A percentile compares a stretch with the other conserved stretches of the same genome.
These are phyloP conservation scores for Sporothrix schenckii DNA, from an alignment of 2,329 filamentous ascomycete genomes.

Conservation along the genomic window DNA sequence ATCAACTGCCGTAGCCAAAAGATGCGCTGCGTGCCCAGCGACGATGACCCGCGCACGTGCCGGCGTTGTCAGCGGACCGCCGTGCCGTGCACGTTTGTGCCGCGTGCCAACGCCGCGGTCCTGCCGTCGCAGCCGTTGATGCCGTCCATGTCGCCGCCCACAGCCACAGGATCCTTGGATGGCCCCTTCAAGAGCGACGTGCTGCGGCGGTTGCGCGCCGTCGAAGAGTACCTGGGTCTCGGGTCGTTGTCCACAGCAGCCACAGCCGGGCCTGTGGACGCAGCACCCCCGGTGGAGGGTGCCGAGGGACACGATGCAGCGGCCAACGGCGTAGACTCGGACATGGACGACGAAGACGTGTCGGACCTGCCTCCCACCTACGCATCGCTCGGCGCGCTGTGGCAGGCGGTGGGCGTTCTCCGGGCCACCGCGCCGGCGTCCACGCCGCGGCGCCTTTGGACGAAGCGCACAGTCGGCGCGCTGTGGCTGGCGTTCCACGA, in stretches of 20 bases:
- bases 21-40: slow-evolving; percentile 33
- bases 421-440: not conserved
- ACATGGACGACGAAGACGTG: not conserved
- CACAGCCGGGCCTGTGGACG: not conserved
- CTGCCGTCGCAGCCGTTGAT: slow-evolving; percentile 18
- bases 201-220: slow-evolving; percentile 28
- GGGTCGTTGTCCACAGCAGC: not conserved
- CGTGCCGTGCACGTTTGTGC: slow-evolving; percentile 34
- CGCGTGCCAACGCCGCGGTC: slow-evolving; percentile 32
- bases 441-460: slow-evolving; percentile 28
- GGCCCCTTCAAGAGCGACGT: slow-evolving; percentile 27
- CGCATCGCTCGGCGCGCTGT: slow-evolving; percentile 30
- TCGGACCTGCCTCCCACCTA: not conserved
- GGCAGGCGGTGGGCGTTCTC: slow-evolving; percentile 30
- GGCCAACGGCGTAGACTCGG: not conserved
- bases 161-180: not conserved
- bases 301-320: too few relatives aligned
- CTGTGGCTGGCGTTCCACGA: slow-evolving; percentile 45
- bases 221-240: slow-evolving; percentile 31
- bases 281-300: too few relatives aligned
- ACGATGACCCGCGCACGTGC: slow-evolving; percentile 25
- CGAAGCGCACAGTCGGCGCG: slow-evolving; percentile 26
- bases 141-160: not conserved
- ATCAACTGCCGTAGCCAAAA: slow-evolving; percentile 35
- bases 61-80: slow-evolving; percentile 32